Evolutionary conservation across 371 early-diverging fungal species (phyloP), one percentile per base, ranked within the genome.

Genomic region (Mortierella sp.): DNA sequence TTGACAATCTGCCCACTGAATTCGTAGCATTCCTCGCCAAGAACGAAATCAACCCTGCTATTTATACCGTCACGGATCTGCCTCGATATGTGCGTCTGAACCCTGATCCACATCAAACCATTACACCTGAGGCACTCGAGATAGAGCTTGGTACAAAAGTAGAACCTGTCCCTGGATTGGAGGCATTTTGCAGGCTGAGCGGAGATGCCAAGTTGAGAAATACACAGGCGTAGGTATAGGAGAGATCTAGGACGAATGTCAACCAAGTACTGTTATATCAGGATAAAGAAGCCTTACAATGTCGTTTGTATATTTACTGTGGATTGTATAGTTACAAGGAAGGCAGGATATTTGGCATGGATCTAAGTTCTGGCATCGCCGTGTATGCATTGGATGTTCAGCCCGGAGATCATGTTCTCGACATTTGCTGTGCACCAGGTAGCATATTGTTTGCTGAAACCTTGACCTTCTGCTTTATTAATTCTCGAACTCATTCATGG

Each of bases 361-460:
- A 96, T 75, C 83, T 96, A 9, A 93, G 94, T 68, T 95, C 95
- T 0, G 96, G 92, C 0, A 85, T 95, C 0, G 93, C 93, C 0
- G 93, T 89, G 0, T 68, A 86, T 34, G 89, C 94, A 3, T 82
- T 94, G 32, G 86, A 85, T 9, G 79, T 91, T 2, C 70, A 87
- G n/a, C 86, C 88, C 0, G 85, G 87, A 34, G 91, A 95, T 51
- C 91, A 94, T 68, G 91, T 95, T 1, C 85, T 95, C 22, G 95
- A 95, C 68, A 84, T 95, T 35, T 94, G 95, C 70, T 94, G 89
- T 58, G 91, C 92, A 6, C 92, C 92, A 54, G 91, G 84, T 82
- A 69, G 56, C 31, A 47, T 29, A 6, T 61, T n/a, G 9, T 19
- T 26, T 7, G 22, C 15, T 19, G 10, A 1, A 10, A 19, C 47